These are phyloP conservation scores for Phoma sp. DNA, from an alignment of 2,329 filamentous ascomycete genomes.

Conservation along the genomic window DNA sequence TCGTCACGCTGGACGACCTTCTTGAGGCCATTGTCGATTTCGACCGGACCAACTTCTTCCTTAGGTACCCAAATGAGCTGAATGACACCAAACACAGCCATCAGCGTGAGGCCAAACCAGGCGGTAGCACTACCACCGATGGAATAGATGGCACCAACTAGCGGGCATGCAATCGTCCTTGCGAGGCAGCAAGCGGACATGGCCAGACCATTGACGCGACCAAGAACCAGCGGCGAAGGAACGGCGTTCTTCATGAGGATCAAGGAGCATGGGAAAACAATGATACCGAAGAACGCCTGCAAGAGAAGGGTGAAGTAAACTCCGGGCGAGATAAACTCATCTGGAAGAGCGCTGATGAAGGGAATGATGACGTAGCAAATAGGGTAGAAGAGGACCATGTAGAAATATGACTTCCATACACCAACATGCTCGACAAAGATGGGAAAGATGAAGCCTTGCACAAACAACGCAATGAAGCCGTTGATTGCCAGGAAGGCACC, in stretches of 20 bases:
- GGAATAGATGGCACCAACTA: conserved; percentile 71
- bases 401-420: conserved; percentile 70
- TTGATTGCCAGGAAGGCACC: conserved; percentile 72
- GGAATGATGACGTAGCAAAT: conserved; percentile 71
- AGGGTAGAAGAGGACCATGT: conserved; percentile 70
- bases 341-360: conserved; percentile 66
- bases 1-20: conserved; percentile 31
- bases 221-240: conserved; percentile 66
- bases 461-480: conserved; percentile 72
- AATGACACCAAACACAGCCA: conserved; percentile 61
- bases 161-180: conserved; percentile 70
- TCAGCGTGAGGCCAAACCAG: conserved; percentile 63
- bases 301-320: conserved; percentile 69
- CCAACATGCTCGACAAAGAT: conserved; percentile 67
- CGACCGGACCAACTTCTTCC: conserved; percentile 48
- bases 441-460: conserved; percentile 76
- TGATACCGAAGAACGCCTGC: conserved; percentile 71
- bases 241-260: conserved; percentile 78
- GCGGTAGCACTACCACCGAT: conserved; percentile 65
- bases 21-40: conserved; percentile 43
- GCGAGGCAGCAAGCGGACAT: conserved; percentile 69
- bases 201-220: conserved; percentile 74
- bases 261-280: conserved; percentile 71
- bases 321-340: conserved; percentile 59
- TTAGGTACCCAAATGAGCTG: conserved; percentile 63